phyloP scores from a whole-genome alignment of 2,329 filamentous ascomycete genomes.

The Grosmannia penicillata region DNA sequence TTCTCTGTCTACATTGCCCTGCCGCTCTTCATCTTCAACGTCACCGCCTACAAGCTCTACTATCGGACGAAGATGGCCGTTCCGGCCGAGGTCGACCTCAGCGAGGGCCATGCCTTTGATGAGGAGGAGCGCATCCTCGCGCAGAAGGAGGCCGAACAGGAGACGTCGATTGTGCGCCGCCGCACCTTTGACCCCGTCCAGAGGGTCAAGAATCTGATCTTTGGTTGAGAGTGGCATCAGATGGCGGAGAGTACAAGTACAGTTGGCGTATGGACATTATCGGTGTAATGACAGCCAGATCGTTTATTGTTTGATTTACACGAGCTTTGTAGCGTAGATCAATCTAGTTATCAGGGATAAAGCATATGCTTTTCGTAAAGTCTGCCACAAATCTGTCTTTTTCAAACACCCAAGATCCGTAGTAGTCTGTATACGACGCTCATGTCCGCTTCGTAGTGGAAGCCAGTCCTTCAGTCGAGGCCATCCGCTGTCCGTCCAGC shows the following conservation, averaged over 20 bases:
- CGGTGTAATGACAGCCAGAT: no score
- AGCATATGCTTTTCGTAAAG: no score
- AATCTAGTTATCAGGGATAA: no score
- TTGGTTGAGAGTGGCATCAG: background rate
- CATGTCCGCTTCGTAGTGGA: background rate
- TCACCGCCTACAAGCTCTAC: constrained; percentile 44
- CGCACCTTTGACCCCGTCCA: background rate
- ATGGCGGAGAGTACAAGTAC: no score
- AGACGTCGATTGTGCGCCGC: background rate
- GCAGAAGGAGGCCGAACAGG: background rate
- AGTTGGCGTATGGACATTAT: no score
- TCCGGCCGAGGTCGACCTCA: constrained; percentile 35
- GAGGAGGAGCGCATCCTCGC: constrained; percentile 1
- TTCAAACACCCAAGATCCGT: no score
- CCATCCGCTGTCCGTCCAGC: constrained; percentile 1
- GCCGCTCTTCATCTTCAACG: constrained; percentile 35
- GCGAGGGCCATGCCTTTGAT: constrained; percentile 1
- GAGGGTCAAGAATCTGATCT: background rate
- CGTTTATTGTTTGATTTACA: no score
- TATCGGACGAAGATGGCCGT: constrained; percentile 30
- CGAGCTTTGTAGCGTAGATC: no score
- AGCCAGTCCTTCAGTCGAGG: background rate
- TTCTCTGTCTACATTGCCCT: constrained; percentile 37
- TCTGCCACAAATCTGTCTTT: no score
- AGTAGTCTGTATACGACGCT: background rate